Evolutionary conservation across 176 grass and related monocot species (phyloP), one percentile per base, ranked within the genome.

Genomic region (Cenchrus purpureus): DNA sequence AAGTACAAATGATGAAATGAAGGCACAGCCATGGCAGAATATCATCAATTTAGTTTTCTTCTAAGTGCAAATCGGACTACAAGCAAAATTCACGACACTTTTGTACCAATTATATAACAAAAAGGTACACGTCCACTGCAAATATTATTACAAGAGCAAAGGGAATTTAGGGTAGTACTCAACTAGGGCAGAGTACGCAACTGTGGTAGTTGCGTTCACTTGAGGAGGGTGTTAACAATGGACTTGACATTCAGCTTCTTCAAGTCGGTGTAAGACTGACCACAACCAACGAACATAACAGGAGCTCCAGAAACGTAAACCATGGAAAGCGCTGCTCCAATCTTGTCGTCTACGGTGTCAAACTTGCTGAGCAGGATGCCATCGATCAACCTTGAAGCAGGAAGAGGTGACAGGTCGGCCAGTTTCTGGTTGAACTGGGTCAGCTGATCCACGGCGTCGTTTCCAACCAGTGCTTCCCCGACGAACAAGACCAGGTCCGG

Each of bases 191-290:
- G 58, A 25, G 8, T 10, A 60, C 8, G 20, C 8, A 6, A 22
- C 2, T 46, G 8, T 9, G 10, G 19, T 60, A 22, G 0, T 2
- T 6, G 61, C 61, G 10, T 53, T 71, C 71, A 73, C 48, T 73
- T 52, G 12, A 73, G 71, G 13, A 73, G 71, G 10, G 72, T 55
- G 28, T 94, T 94, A n/a, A 91, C 86, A 55, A 94, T 91, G 59
- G 89, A 94, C 69, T 91, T 94, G 25, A 91, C 84, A 10, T 94
- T 89, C 29, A 94, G 89, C 80, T 91, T 94, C 89, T 91, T 91
- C 13, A 89, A 89, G 81, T 89, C 87, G 6, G 86, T 89, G 71
- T 94, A 91, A 2, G 89, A 91, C 76, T 91, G 89, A 2, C 92
- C 92, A 34, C 89, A 94, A 7, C 86, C 92, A 55, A 94, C 84